Percentiles rank a stretch among this genome's conserved stretches.
These are phyloP conservation scores for Pseudopyricularia javanii DNA, from an alignment of 2,329 filamentous ascomycete genomes.

Conservation along the genomic window DNA sequence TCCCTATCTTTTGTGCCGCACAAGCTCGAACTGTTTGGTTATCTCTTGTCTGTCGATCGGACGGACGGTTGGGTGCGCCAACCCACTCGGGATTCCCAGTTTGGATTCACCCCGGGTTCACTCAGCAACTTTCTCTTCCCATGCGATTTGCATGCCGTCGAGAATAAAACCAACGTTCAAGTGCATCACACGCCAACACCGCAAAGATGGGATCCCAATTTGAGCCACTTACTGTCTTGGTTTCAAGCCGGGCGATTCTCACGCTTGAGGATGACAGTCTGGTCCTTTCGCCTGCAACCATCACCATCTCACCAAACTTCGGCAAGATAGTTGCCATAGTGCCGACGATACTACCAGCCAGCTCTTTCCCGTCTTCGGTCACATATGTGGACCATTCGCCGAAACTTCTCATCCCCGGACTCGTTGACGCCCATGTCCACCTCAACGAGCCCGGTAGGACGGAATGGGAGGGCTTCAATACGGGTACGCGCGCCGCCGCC, in stretches of 20 bases:
- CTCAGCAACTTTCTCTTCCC: not conserved
- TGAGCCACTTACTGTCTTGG: conserved; percentile 55
- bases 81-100: not conserved
- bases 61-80: not conserved
- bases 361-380: conserved; percentile 59
- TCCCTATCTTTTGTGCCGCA: not conserved
- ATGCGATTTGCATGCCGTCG: not conserved
- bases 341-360: conserved; percentile 59
- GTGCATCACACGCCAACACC: not conserved
- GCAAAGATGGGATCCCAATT: conserved; percentile 7
- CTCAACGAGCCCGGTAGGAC: conserved; percentile 93
- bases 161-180: not conserved
- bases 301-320: conserved; percentile 63
- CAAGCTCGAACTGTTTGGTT: not conserved
- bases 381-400: conserved; percentile 78
- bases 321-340: conserved; percentile 72
- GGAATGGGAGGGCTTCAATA: conserved; percentile 97
- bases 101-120: not conserved
- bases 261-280: conserved; percentile 52
- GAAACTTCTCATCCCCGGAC: conserved; percentile 71
- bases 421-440: conserved; percentile 96
- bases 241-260: conserved; percentile 73
- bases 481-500: conserved; percentile 83
- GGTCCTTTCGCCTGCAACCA: conserved; percentile 65
- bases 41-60: not conserved